These are phyloP conservation scores for Lineolata rhizophorae DNA, from an alignment of 495 filamentous ascomycete species.

Conservation along the genomic window DNA sequence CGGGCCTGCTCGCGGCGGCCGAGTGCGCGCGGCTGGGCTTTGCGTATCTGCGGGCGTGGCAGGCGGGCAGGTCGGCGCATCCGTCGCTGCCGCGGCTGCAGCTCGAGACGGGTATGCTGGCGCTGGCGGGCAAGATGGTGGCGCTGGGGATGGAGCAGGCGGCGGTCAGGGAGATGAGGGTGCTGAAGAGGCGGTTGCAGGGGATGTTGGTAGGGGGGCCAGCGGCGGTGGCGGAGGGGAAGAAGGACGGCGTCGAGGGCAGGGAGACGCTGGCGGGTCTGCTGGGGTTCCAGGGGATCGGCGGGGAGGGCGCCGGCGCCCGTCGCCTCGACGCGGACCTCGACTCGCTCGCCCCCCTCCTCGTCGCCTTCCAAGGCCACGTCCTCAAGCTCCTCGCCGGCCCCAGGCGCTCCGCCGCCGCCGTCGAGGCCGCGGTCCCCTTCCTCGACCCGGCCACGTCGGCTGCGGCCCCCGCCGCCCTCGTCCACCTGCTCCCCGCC, in stretches of 20 bases:
- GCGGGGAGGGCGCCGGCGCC: conserved; percentile 6
- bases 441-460: too few relatives aligned
- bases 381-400: conserved; percentile 26
- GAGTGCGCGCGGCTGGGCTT: conserved; percentile 1
- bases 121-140: conserved; percentile 50
- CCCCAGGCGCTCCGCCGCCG: conserved; percentile 17
- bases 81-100: conserved; percentile 32
- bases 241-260: too few relatives aligned
- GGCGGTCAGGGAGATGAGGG: conserved; percentile 56
- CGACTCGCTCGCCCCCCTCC: too few relatives aligned
- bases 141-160: conserved; percentile 48
- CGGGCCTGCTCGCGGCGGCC: conserved; percentile 5
- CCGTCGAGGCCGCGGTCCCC: conserved; percentile 13
- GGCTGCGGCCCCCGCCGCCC: too few relatives aligned
- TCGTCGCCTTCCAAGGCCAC: conserved; percentile 21
- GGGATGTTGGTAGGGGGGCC: too few relatives aligned
- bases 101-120: conserved; percentile 63
- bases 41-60: not conserved
- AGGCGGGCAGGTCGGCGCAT: not conserved
- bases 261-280: conserved; percentile 35
- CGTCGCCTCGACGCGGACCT: too few relatives aligned
- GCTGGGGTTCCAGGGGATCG: conserved; percentile 28
- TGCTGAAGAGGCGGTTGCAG: conserved; percentile 40
- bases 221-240: too few relatives aligned
- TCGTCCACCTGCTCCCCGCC: too few relatives aligned